These are phyloP conservation scores for Poronia punctata DNA, from an alignment of 495 filamentous ascomycete species.

Conservation along the genomic window DNA sequence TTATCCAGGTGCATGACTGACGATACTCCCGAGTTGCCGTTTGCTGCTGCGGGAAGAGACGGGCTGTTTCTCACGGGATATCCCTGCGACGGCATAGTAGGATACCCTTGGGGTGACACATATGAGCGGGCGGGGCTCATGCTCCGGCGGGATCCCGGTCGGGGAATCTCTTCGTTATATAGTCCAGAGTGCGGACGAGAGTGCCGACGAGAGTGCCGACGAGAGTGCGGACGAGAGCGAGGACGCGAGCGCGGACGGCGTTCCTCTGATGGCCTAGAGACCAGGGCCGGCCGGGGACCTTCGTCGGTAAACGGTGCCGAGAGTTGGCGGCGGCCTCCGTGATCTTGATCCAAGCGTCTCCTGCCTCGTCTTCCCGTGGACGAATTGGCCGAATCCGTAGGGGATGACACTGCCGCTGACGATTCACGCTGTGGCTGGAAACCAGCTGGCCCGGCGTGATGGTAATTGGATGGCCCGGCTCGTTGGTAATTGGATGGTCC, in stretches of 20 bases:
- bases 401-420: constrained; percentile 30
- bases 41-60: constrained; percentile 17
- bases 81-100: too few species aligned
- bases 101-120: too few species aligned
- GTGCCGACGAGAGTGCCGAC: too few species aligned
- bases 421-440: too few species aligned
- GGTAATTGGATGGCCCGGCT: too few species aligned
- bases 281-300: too few species aligned
- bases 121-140: too few species aligned
- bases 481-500: too few species aligned
- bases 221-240: too few species aligned
- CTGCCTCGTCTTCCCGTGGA: constrained; percentile 21
- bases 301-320: constrained; percentile 39
- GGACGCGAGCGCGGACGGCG: too few species aligned
- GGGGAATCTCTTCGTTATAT: constrained; percentile 17
- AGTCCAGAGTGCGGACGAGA: constrained; percentile 7
- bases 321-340: constrained; percentile 35
- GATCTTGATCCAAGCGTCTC: constrained; percentile 36
- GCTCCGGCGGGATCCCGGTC: constrained; percentile 16
- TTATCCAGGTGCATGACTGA: constrained; percentile 40
- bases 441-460: too few species aligned
- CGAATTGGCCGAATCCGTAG: constrained; percentile 22
- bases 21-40: constrained; percentile 22
- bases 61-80: constrained; percentile 20
- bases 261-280: constrained; percentile 18